A percentile compares a stretch with the other conserved stretches of the same genome.
These are phyloP conservation scores for Jaltomata sinuosa DNA, from an alignment of 257 asterid genomes.

Conservation along the genomic window DNA sequence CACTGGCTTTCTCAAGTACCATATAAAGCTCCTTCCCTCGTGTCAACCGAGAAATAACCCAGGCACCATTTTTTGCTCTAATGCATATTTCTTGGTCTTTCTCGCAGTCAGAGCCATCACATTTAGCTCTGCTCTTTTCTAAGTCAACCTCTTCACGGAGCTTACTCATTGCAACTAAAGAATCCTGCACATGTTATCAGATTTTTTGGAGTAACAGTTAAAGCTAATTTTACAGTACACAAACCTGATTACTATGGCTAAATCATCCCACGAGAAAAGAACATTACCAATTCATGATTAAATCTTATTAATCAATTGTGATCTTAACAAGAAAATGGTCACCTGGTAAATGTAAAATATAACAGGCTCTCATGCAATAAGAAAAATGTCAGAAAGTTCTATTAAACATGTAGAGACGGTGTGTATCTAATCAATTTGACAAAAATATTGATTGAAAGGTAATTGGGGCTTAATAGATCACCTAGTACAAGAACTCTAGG, in stretches of 20 bases:
- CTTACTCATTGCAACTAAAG: constrained; percentile 66
- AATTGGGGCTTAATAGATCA: neutral
- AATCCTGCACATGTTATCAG: constrained; percentile 41
- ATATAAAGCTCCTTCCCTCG: constrained; percentile 87
- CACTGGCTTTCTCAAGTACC: constrained; percentile 96
- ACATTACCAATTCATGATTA: neutral
- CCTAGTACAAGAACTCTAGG: neutral
- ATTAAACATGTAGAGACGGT: neutral
- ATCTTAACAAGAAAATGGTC: neutral
- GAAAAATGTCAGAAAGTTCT: neutral
- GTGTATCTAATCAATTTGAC: neutral
- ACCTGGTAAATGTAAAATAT: neutral
- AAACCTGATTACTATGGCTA: neutral
- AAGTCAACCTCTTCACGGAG: constrained; percentile 85
- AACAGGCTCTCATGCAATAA: neutral
- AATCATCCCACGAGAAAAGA: neutral
- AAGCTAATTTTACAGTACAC: neutral
- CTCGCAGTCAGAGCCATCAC: constrained; percentile 37
- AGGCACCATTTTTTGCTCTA: constrained; percentile 89
- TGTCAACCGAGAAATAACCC: constrained; percentile 76
- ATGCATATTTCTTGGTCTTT: constrained; percentile 72
- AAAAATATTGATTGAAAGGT: neutral
- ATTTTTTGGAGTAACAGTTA: neutral
- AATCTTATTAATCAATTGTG: neutral
- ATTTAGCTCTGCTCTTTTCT: constrained; percentile 49